phyloP scores from a whole-genome alignment of 2,329 filamentous ascomycete genomes.

The Coniochaeta sp. region DNA sequence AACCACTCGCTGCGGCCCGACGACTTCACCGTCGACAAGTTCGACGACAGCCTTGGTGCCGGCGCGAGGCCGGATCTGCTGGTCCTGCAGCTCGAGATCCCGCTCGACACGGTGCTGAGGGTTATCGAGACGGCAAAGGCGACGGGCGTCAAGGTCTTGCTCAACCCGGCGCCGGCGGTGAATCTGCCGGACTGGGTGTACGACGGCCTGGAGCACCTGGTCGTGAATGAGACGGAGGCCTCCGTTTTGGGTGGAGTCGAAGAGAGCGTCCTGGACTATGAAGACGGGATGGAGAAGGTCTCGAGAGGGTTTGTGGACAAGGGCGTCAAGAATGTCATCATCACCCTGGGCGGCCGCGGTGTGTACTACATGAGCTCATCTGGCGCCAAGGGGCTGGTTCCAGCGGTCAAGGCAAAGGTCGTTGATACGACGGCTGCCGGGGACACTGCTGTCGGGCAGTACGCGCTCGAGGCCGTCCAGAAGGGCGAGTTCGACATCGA shows the following conservation, averaged over 20 bases:
- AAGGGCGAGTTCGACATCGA: constrained; percentile 42
- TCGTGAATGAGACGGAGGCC: constrained; percentile 89
- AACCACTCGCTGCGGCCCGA: constrained; percentile 45
- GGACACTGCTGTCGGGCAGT: constrained; percentile 88
- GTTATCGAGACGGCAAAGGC: constrained; percentile 45
- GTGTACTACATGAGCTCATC: constrained; percentile 51
- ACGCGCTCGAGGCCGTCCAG: constrained; percentile 64
- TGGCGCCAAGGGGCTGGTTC: constrained; percentile 39
- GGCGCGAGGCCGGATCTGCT: constrained; percentile 49
- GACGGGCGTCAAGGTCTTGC: constrained; percentile 54
- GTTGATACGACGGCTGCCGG: constrained; percentile 92
- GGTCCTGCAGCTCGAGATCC: constrained; percentile 74
- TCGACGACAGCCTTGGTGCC: constrained; percentile 1
- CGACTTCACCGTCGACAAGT: constrained; percentile 22
- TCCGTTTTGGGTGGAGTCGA: constrained; percentile 57
- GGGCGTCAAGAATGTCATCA: constrained; percentile 70
- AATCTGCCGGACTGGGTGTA: constrained; percentile 61
- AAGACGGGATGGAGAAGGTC: constrained; percentile 37
- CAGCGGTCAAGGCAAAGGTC: constrained; percentile 64
- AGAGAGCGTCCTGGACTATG: constrained; percentile 40
- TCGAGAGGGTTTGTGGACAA: constrained; percentile 54
- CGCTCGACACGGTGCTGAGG: constrained; percentile 55
- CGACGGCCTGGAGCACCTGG: constrained; percentile 62
- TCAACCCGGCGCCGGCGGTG: constrained; percentile 80
- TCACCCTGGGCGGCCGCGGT: constrained; percentile 80